phyloP scores from a whole-genome alignment of 805 yeast species.

The Nakazawaea peltata region DNA sequence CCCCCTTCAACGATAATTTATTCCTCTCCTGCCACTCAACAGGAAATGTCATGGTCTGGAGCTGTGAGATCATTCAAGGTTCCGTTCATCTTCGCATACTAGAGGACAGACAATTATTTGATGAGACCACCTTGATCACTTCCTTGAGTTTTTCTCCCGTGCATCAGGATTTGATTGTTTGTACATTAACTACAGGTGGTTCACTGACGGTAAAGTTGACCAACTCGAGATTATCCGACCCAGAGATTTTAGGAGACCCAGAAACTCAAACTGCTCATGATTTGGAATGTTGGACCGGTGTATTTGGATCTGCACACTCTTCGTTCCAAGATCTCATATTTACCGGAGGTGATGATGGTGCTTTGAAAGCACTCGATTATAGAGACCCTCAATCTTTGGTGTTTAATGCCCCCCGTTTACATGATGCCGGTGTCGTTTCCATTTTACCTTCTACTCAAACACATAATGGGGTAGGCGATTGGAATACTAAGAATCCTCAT shows the following conservation, averaged over 20 bases:
- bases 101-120: slow-evolving; percentile 37
- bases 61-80: slow-evolving; percentile 16
- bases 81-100: slow-evolving; percentile 15
- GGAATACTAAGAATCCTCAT: slow-evolving; percentile 33
- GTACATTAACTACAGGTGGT: slow-evolving; percentile 67
- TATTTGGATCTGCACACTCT: slow-evolving; percentile 52
- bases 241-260: too few species aligned
- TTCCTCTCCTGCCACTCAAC: slow-evolving; percentile 72
- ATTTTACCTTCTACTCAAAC: slow-evolving; percentile 49
- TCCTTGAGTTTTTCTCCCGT: slow-evolving; percentile 52
- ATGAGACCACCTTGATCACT: slow-evolving; percentile 45
- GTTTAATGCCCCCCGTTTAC: slow-evolving; percentile 42
- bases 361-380: slow-evolving; percentile 66
- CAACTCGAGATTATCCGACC: slow-evolving; percentile 10
- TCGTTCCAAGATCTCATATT: slow-evolving; percentile 51
- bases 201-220: slow-evolving; percentile 34
- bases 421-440: slow-evolving; percentile 88
- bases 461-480: slow-evolving; percentile 24
- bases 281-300: slow-evolving; percentile 86
- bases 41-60: slow-evolving; percentile 69
- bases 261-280: too few species aligned
- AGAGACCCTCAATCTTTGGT: slow-evolving; percentile 28
- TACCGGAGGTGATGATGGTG: slow-evolving; percentile 89
- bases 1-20: slow-evolving; percentile 40
- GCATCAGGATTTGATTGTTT: slow-evolving; percentile 27